phyloP scores from a whole-genome alignment of 164 flowering plant species.

The Vitis labrusca region DNA sequence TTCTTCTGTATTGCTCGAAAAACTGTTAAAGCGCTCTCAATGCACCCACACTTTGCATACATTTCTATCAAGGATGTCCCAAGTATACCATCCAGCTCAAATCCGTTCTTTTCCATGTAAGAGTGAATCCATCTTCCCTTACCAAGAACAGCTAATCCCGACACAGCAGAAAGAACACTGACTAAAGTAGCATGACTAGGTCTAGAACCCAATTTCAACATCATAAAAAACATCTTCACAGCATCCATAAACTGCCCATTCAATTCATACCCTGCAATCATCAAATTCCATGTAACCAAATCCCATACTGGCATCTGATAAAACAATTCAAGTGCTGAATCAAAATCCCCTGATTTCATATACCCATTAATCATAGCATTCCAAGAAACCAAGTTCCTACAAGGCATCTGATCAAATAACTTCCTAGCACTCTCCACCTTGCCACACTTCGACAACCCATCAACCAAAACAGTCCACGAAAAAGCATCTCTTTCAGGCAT shows the following conservation, averaged over 20 bases:
- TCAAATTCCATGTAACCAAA: slow-evolving; percentile 30
- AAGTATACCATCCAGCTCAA: slow-evolving; percentile 22
- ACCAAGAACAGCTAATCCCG: slow-evolving; percentile 26
- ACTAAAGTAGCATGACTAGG: slow-evolving; percentile 29
- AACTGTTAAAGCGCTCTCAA: slow-evolving; percentile 22
- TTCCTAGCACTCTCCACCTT: slow-evolving; percentile 21
- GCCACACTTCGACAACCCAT: slow-evolving; percentile 28
- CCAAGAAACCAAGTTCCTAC: slow-evolving; percentile 27
- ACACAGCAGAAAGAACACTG: slow-evolving; percentile 26
- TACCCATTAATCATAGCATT: slow-evolving; percentile 35
- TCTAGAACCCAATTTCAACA: slow-evolving; percentile 13
- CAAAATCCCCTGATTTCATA: slow-evolving; percentile 20
- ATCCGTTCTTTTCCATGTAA: slow-evolving; percentile 19
- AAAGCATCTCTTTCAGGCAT: slow-evolving; percentile 26
- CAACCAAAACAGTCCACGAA: slow-evolving; percentile 32
- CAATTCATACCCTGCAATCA: slow-evolving; percentile 26
- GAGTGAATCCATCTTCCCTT: slow-evolving; percentile 34
- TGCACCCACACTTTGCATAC: slow-evolving; percentile 40
- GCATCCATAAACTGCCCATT: slow-evolving; percentile 25
- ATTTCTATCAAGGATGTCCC: slow-evolving; percentile 32
- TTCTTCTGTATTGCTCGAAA: slow-evolving; percentile 19
- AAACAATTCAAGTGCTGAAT: slow-evolving; percentile 17
- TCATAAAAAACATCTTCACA: slow-evolving; percentile 10
- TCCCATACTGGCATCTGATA: slow-evolving; percentile 17
- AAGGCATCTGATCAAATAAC: slow-evolving; percentile 30